Evolutionary conservation across 495 filamentous ascomycete genomes (phyloP), one percentile per base, ranked within the genome.

Genomic region (Penicillium coprophilum): DNA sequence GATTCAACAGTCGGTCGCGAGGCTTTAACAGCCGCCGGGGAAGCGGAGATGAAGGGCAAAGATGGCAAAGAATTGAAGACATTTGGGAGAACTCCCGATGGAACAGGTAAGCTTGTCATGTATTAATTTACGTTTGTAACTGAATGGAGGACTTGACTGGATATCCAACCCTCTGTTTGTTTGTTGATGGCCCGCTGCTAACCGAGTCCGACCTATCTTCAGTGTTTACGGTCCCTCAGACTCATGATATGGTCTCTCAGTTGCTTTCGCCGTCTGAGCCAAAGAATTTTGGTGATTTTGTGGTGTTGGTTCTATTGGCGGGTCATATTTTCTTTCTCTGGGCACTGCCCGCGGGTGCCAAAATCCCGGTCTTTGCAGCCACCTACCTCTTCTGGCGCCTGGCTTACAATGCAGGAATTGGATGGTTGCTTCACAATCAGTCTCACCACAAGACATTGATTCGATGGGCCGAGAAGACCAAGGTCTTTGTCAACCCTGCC

Each of bases 241-340:
- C 94, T 41, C 91, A 96, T 79, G 94, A 98, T 73, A 97, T 97
- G 93, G 94, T 98, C 64, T 95, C 94, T 50, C 94, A 96, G 71
- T 82, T 98, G 19, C 82, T 98, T 57, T 95, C 93, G 53, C 94
- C 94, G n/a, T 88, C 85, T 46, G 85, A 96, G 70, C 92, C 94
- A 5, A 98, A 98, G 77, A 97, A 97, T 64, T 60, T 95, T 39
- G 91, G 91, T 57, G 94, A 98, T 67, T 65, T 85, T 32, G 60
- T 88, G 21, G 91, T 98, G 55, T 77, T 97, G n/a, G 80, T 81
- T n/a, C 81, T 96, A 31, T 77, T 98, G 30, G 89, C 79, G 34
- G 65, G 81, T 24, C 88, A 95, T 62, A 86, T 96, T 58, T 63
- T 86, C 27, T 73, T 84, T 12, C 81, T 92, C 20, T 95, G 85